phyloP scores from a whole-genome alignment of 306 rosid genomes.

The Inga oerstediana region DNA sequence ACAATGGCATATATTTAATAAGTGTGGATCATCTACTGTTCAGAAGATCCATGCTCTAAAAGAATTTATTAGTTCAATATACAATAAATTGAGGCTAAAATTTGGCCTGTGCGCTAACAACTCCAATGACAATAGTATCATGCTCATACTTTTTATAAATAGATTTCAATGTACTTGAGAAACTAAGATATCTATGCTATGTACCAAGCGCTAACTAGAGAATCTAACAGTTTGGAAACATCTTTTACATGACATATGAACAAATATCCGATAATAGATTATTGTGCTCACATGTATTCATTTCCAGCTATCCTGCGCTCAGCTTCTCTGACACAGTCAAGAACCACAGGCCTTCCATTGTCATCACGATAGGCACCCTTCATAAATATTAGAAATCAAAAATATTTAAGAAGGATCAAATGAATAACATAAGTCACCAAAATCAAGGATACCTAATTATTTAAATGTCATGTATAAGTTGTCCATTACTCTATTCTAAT shows the following conservation, averaged over 20 bases:
- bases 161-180: not conserved
- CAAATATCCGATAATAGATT: not conserved
- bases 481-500: not conserved
- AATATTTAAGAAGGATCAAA: slow-evolving; percentile 17
- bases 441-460: slow-evolving; percentile 1
- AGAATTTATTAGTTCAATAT: not conserved
- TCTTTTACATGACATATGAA: not conserved
- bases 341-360: slow-evolving; percentile 90
- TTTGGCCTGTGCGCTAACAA: not conserved
- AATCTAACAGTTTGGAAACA: not conserved
- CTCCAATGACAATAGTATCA: not conserved
- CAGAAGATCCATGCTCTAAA: not conserved
- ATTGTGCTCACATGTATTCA: slow-evolving; percentile 65
- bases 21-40: not conserved
- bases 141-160: not conserved
- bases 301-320: slow-evolving; percentile 85
- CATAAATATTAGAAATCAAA: not conserved
- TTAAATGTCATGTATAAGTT: not conserved
- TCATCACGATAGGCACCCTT: slow-evolving; percentile 98
- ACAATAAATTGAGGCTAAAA: not conserved
- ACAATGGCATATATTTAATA: not conserved
- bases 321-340: slow-evolving; percentile 91
- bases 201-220: not conserved
- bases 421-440: slow-evolving; percentile 12
- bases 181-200: not conserved